phyloP scores from a whole-genome alignment of 148 eudicot species.

The Chenopodium formosanum region DNA sequence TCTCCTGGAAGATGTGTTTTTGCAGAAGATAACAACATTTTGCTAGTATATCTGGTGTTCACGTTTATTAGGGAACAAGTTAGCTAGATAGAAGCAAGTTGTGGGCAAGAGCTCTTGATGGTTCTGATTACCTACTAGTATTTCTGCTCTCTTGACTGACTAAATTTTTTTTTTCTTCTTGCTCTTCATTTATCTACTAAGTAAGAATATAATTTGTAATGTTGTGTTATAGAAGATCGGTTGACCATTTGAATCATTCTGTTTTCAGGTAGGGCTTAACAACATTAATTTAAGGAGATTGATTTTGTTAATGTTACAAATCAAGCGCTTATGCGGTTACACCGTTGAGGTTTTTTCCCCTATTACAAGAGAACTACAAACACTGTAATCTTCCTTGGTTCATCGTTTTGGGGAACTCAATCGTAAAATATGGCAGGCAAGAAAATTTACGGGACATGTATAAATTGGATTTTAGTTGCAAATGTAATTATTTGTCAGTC shows the following conservation, averaged over 20 bases:
- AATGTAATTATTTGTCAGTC: not conserved
- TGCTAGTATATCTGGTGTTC: too few relatives aligned
- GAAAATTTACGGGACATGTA: conserved; percentile 98
- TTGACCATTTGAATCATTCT: not conserved
- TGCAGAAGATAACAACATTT: too few relatives aligned
- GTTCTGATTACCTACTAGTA: conserved; percentile 95
- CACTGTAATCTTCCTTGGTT: conserved; percentile 80
- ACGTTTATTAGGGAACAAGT: conserved; percentile 60
- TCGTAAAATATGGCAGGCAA: conserved; percentile 88
- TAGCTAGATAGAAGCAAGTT: conserved; percentile 66
- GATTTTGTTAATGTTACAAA: conserved; percentile 95
- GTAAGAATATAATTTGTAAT: too few relatives aligned
- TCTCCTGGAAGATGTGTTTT: too few relatives aligned
- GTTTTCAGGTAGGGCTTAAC: conserved; percentile 80
- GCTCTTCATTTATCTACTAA: too few relatives aligned
- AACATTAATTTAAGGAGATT: conserved; percentile 41
- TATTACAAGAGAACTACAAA: conserved; percentile 84
- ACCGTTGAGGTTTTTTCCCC: conserved; percentile 88
- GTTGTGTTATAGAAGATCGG: too few relatives aligned
- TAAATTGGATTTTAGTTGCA: not conserved
- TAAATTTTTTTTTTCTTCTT: too few relatives aligned
- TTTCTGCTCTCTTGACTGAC: conserved; percentile 15
- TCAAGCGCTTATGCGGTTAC: conserved; percentile 95
- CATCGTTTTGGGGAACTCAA: conserved; percentile 96
- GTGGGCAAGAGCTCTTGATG: conserved; percentile 99